A percentile compares a stretch with the other conserved stretches of the same genome.
These are phyloP conservation scores for Colletotrichum incanum DNA, from an alignment of 2,329 filamentous ascomycete species.

Conservation along the genomic window DNA sequence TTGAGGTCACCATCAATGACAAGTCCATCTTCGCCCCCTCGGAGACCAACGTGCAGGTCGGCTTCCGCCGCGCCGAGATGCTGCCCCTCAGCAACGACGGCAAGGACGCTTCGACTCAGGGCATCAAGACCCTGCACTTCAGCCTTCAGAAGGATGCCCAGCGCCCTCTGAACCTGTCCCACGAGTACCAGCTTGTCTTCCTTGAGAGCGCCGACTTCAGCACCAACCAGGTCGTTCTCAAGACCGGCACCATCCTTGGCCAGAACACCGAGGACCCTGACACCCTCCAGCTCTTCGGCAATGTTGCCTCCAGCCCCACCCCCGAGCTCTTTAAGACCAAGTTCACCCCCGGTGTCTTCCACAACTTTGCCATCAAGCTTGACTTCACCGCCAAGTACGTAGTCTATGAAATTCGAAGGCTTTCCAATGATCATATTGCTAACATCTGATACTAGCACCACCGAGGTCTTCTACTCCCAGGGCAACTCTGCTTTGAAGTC, in stretches of 20 bases:
- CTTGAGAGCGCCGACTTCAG: slow-evolving; percentile 63
- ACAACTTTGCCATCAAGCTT: slow-evolving; percentile 74
- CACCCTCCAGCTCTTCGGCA: slow-evolving; percentile 63
- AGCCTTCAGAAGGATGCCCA: slow-evolving; percentile 68
- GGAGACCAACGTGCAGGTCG: slow-evolving; percentile 65
- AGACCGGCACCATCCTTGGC: slow-evolving; percentile 68
- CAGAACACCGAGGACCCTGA: slow-evolving; percentile 54
- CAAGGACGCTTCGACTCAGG: slow-evolving; percentile 66
- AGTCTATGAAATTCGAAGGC: not conserved
- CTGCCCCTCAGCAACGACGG: slow-evolving; percentile 65
- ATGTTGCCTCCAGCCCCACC: slow-evolving; percentile 63
- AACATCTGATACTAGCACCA: slow-evolving; percentile 59
- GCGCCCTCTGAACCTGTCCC: slow-evolving; percentile 70
- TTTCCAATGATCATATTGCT: not conserved
- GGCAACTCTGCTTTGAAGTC: slow-evolving; percentile 60
- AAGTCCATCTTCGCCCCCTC: slow-evolving; percentile 72
- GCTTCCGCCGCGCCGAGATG: slow-evolving; percentile 74
- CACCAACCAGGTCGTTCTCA: slow-evolving; percentile 68
- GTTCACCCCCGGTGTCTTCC: slow-evolving; percentile 67
- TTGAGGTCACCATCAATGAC: slow-evolving; percentile 72
- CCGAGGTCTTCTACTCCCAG: slow-evolving; percentile 71
- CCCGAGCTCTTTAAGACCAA: slow-evolving; percentile 65
- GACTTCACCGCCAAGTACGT: slow-evolving; percentile 71
- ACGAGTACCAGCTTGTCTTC: slow-evolving; percentile 73
- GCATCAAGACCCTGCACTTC: slow-evolving; percentile 75